Percentiles rank a stretch among this genome's conserved stretches.
These are phyloP conservation scores for Chalciporus pseudorubinellus DNA, from an alignment of 768 basidiomycete species.

Conservation along the genomic window DNA sequence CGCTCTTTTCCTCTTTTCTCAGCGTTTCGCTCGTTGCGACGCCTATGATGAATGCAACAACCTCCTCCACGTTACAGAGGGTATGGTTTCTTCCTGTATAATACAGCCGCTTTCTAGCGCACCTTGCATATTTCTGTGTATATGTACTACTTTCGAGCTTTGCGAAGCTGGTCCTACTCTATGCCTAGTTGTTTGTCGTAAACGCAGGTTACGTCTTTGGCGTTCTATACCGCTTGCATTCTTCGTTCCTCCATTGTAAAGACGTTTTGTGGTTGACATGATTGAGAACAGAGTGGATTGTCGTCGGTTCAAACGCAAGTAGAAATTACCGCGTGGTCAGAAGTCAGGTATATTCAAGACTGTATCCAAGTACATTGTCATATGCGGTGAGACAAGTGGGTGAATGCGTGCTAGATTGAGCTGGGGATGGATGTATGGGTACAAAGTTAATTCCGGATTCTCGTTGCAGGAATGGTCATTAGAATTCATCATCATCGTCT, in stretches of 20 bases:
- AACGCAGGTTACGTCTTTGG: neutral
- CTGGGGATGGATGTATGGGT: no score
- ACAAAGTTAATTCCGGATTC: no score
- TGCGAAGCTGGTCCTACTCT: constrained; percentile 10
- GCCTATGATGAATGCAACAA: neutral
- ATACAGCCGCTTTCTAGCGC: constrained; percentile 15
- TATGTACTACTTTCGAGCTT: constrained; percentile 24
- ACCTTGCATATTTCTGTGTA: constrained; percentile 28
- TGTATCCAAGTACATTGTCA: no score
- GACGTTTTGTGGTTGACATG: no score
- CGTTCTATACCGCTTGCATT: constrained; percentile 7
- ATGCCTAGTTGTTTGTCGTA: constrained; percentile 21
- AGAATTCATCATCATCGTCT: neutral
- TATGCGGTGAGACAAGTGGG: no score
- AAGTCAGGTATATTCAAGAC: no score
- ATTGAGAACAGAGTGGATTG: no score
- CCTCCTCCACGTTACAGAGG: constrained; percentile 11
- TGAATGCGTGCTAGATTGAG: no score
- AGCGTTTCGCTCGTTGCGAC: neutral
- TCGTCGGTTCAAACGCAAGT: no score
- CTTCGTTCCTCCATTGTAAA: no score
- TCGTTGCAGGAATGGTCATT: no score
- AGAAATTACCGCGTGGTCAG: no score
- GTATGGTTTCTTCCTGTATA: constrained; percentile 21
- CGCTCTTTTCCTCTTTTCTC: neutral